Base-by-base conservation (phyloP, 768 basidiomycete genomes). In the Pleurotus citrinopileatus region DNA sequence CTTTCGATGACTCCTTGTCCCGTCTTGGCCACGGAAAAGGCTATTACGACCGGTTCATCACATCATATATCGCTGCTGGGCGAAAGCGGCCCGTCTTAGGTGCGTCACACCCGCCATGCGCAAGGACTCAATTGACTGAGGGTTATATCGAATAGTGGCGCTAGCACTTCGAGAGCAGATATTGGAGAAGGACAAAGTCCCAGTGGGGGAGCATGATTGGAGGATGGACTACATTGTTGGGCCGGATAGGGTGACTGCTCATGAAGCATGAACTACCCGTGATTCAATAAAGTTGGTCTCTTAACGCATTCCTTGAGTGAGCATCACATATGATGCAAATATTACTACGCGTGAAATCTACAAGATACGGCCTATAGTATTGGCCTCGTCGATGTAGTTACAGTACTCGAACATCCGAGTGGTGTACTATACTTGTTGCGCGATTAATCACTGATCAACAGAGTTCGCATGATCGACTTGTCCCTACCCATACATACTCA, bases 21-120 rank as follows among this genome's bases (percentile, higher is more conserved):
- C 83, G 90, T 26, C 76, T 92, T 25, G 90, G 90, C 8, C 88
- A 91, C 59, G 89, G 90, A 20, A 92, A 88, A 66, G 90, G 90
- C 4, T 91, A 87, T 69, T 92, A 92, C 60, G 90, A 92, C 68
- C 74, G 77, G 12, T 92, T 89, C 68, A 72, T 92, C 29, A 68
- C 81, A 2, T 65, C 74, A 1, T 90, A 89, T 55, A 65, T 72
- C 26, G 61, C 70, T 12, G 70, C 68, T 51, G 71, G 72, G 22
- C 69, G 71, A 55, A 69, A 70, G 20, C 73, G 69, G 53, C 86
- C 89, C 1, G 59, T 84, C 26, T 74, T 91, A 51, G 82, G 90
- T 89, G 58, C 55, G 73, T 55, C 48, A 29, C 43, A 34, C 40
- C 60, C 48, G 29, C 29, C 53, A 20, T 44, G 12, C 19, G 10